Evolutionary conservation across 129 eudicot genomes (phyloP).

Genomic region (Kitagawia praeruptora): DNA sequence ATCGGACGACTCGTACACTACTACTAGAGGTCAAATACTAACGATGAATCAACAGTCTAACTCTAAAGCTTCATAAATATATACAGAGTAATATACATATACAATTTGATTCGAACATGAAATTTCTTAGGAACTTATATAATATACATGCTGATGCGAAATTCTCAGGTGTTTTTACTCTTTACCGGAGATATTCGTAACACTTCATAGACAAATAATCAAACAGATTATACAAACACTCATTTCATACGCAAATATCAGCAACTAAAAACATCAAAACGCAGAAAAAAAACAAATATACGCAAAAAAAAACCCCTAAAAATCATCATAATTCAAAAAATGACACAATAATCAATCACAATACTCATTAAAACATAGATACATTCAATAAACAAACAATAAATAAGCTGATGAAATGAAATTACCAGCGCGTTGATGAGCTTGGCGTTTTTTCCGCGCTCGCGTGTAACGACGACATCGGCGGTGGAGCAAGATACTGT

Average conservation of each 20-base stretch:
- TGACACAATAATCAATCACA: not conserved
- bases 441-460: constrained; percentile 84
- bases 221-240: constrained; percentile 15
- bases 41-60: too few relatives aligned
- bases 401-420: not conserved
- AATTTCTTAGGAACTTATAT: too few relatives aligned
- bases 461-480: constrained; percentile 80
- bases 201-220: constrained; percentile 16
- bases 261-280: not conserved
- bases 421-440: constrained; percentile 75
- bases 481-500: constrained; percentile 23
- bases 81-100: too few relatives aligned
- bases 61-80: too few relatives aligned
- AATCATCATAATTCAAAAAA: not conserved
- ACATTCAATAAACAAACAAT: not conserved
- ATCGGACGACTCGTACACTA: too few relatives aligned
- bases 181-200: not conserved
- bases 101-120: too few relatives aligned
- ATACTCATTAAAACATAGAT: not conserved
- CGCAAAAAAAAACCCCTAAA: not conserved
- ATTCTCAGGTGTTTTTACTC: not conserved
- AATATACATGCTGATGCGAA: too few relatives aligned
- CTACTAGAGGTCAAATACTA: too few relatives aligned
- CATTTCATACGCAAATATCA: not conserved
- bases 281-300: not conserved